Conservation (phyloP, 495 filamentous ascomycete genomes). For the Pyrenula massariospora region DNA sequence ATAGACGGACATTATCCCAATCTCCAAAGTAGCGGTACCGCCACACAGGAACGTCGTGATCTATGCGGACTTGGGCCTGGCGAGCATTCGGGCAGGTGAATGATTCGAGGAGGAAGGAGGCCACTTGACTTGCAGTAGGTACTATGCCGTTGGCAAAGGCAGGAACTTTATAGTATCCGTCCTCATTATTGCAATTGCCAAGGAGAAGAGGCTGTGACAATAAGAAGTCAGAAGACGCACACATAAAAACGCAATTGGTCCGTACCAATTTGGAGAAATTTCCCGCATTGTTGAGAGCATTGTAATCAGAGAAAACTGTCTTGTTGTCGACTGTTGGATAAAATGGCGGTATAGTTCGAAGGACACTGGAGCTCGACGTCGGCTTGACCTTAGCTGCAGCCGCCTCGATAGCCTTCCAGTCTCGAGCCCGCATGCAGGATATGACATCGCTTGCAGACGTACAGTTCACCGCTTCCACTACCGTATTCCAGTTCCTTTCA, state of each 20-base stretch:
- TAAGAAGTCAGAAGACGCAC: not conserved
- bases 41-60: conserved; percentile 29
- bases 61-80: conserved; percentile 19
- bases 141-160: conserved; percentile 13
- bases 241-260: not conserved
- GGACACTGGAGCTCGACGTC: conserved; percentile 5
- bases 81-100: conserved; percentile 33
- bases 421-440: conserved; percentile 30
- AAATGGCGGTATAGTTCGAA: conserved; percentile 21
- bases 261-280: conserved; percentile 21
- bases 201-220: conserved; percentile 23
- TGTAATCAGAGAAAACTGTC: conserved; percentile 36
- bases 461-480: conserved; percentile 28
- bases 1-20: conserved; percentile 32
- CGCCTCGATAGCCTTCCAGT: conserved; percentile 18
- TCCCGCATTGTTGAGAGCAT: conserved; percentile 15
- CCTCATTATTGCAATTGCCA: conserved; percentile 34
- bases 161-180: conserved; percentile 26
- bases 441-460: conserved; percentile 17
- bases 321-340: conserved; percentile 32
- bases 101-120: conserved; percentile 24
- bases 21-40: conserved; percentile 38
- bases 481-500: conserved; percentile 22
- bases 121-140: conserved; percentile 17
- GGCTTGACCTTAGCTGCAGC: conserved; percentile 18